phyloP scores from a whole-genome alignment of 2,329 filamentous ascomycete species.

The Truncatella angustata region DNA sequence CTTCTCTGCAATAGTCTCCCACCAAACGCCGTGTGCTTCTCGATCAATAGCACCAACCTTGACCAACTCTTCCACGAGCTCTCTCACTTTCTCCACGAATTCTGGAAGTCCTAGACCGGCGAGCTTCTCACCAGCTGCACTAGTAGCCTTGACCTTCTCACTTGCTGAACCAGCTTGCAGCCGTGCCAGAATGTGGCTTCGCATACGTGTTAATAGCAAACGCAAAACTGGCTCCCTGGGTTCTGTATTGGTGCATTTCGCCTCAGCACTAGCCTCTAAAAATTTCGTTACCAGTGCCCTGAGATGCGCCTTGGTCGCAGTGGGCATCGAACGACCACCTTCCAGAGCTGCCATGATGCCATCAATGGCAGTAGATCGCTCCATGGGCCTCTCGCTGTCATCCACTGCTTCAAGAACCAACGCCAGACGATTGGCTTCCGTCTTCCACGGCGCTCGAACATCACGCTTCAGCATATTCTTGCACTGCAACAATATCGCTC shows the following conservation, averaged over 20 bases:
- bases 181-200: conserved; percentile 63
- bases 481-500: conserved; percentile 73
- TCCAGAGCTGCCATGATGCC: conserved; percentile 63
- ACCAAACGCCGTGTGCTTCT: conserved; percentile 67
- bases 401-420: conserved; percentile 60
- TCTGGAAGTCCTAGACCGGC: conserved; percentile 69
- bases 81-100: conserved; percentile 67
- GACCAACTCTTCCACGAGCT: conserved; percentile 67
- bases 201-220: conserved; percentile 65
- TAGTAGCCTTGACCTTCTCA: conserved; percentile 69
- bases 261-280: conserved; percentile 47
- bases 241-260: conserved; percentile 37
- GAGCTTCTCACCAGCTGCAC: conserved; percentile 66
- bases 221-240: conserved; percentile 59
- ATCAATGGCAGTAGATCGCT: conserved; percentile 49
- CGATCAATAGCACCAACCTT: conserved; percentile 66
- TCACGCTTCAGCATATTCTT: conserved; percentile 84
- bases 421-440: conserved; percentile 69
- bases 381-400: conserved; percentile 41
- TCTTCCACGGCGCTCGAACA: conserved; percentile 74
- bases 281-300: conserved; percentile 58
- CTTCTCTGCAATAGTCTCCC: conserved; percentile 63
- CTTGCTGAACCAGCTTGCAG: conserved; percentile 64
- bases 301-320: conserved; percentile 59
- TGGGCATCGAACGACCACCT: conserved; percentile 61